These are phyloP conservation scores for Dothidotthia symphoricarpi DNA, from an alignment of 2,329 filamentous ascomycete species.

Conservation along the genomic window DNA sequence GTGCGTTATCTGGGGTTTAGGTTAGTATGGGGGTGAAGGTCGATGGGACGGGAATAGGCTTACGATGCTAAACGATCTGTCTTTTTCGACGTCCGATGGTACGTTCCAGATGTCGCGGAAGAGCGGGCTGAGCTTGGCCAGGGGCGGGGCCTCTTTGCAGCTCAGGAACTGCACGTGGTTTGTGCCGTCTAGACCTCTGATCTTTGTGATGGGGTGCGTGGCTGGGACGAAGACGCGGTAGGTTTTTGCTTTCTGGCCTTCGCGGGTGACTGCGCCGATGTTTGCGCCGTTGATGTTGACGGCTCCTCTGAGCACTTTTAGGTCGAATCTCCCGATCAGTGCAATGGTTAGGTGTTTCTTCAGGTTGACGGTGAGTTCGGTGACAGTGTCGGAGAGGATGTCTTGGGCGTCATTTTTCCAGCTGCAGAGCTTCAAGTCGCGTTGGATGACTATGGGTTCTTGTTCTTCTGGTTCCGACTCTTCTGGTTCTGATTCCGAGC, in stretches of 20 bases:
- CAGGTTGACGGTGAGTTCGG: constrained; percentile 28
- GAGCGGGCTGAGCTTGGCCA: constrained; percentile 63
- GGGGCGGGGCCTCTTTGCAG: constrained; percentile 50
- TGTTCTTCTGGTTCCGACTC: constrained; percentile 18
- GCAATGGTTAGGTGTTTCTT: constrained; percentile 38
- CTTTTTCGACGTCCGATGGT: constrained; percentile 11
- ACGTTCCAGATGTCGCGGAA: constrained; percentile 68
- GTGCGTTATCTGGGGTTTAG: constrained; percentile 22
- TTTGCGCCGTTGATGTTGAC: constrained; percentile 65
- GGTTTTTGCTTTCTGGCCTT: constrained; percentile 13
- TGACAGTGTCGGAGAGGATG: constrained; percentile 23
- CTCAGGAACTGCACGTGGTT: constrained; percentile 49
- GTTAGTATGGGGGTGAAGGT: no score
- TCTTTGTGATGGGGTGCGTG: constrained; percentile 67
- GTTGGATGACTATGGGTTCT: constrained; percentile 8
- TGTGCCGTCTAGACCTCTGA: constrained; percentile 56
- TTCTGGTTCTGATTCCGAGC: constrained; percentile 16
- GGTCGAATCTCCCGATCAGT: constrained; percentile 64
- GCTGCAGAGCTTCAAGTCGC: constrained; percentile 32
- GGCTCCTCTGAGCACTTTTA: constrained; percentile 61
- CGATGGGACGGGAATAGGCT: constrained; percentile 24
- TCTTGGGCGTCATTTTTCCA: constrained; percentile 27
- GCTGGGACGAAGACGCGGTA: constrained; percentile 63
- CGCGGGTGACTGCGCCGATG: constrained; percentile 47
- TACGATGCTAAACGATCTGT: constrained; percentile 36